Evolutionary conservation across 2,329 filamentous ascomycete genomes (phyloP).

Genomic region (Canariomyces notabilis): DNA sequence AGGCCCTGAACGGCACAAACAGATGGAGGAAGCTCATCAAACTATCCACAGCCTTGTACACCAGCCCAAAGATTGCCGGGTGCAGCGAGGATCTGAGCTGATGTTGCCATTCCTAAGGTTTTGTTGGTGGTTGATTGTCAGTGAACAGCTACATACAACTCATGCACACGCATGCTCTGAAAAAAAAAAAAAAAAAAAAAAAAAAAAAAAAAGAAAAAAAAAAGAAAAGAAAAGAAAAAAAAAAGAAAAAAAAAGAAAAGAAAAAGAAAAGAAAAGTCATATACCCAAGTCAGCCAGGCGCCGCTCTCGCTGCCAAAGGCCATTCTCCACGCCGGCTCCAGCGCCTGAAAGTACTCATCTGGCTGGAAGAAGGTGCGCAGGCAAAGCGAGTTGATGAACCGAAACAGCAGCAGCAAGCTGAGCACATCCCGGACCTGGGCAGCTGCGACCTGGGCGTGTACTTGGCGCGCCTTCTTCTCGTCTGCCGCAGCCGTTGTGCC

Average conservation of each 20-base stretch:
- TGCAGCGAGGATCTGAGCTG: slow-evolving; percentile 86
- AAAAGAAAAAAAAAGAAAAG: background rate
- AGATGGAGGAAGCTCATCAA: slow-evolving; percentile 51
- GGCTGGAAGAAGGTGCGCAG: slow-evolving; percentile 93
- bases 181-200: background rate
- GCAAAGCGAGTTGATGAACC: slow-evolving; percentile 72
- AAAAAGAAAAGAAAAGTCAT: slow-evolving; percentile 9
- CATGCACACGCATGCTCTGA: background rate
- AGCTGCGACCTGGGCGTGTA: slow-evolving; percentile 27
- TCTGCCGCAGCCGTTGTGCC: background rate
- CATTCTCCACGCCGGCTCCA: slow-evolving; percentile 89
- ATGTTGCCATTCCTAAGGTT: slow-evolving; percentile 80
- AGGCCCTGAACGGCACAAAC: slow-evolving; percentile 52
- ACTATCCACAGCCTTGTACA: slow-evolving; percentile 61
- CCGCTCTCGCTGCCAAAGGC: slow-evolving; percentile 73
- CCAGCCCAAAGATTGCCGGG: slow-evolving; percentile 74
- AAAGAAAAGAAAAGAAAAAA: background rate
- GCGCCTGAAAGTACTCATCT: slow-evolving; percentile 93
- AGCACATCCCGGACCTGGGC: slow-evolving; percentile 34
- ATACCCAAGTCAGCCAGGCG: slow-evolving; percentile 94
- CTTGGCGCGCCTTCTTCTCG: slow-evolving; percentile 1
- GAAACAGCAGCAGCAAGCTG: slow-evolving; percentile 56
- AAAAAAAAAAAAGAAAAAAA: background rate
- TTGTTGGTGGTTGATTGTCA: background rate
- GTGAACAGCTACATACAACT: background rate